phyloP scores from a whole-genome alignment of 805 yeast genomes.

The Blastobotrys peoriensis region DNA sequence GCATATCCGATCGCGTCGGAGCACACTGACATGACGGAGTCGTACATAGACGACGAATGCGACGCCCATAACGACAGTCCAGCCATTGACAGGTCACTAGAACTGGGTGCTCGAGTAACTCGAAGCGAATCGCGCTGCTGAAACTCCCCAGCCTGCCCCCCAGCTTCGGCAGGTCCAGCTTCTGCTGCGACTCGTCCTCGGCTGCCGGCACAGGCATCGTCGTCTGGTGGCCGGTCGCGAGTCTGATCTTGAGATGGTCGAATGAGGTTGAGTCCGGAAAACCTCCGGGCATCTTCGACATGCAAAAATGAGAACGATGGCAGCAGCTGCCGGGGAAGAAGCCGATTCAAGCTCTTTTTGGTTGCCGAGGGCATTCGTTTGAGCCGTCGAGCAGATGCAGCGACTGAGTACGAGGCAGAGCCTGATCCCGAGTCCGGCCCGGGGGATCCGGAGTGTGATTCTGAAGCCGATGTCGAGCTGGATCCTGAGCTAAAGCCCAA shows the following conservation, averaged over 20 bases:
- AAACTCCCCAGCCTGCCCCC: background rate
- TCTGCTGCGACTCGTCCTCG: background rate
- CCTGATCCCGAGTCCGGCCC: background rate
- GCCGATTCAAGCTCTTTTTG: background rate
- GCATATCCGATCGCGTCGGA: background rate
- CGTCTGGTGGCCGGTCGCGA: background rate
- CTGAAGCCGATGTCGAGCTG: too few relatives aligned
- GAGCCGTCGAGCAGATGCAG: too few relatives aligned
- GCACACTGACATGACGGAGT: background rate
- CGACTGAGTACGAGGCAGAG: too few relatives aligned
- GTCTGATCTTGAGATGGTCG: background rate
- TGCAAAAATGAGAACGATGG: too few relatives aligned
- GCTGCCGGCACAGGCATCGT: too few relatives aligned
- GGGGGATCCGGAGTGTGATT: background rate
- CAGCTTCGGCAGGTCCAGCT: background rate
- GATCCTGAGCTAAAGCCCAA: too few relatives aligned
- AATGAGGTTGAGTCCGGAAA: background rate
- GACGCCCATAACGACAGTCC: slow-evolving; percentile 11
- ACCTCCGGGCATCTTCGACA: too few relatives aligned
- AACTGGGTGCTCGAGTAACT: background rate
- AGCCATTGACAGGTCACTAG: background rate
- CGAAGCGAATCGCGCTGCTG: slow-evolving; percentile 3
- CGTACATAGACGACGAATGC: slow-evolving; percentile 7
- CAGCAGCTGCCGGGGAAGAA: background rate
- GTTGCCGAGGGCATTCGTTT: background rate